Conservation (phyloP, 306 rosid genomes). For the Cicer judaicum region DNA sequence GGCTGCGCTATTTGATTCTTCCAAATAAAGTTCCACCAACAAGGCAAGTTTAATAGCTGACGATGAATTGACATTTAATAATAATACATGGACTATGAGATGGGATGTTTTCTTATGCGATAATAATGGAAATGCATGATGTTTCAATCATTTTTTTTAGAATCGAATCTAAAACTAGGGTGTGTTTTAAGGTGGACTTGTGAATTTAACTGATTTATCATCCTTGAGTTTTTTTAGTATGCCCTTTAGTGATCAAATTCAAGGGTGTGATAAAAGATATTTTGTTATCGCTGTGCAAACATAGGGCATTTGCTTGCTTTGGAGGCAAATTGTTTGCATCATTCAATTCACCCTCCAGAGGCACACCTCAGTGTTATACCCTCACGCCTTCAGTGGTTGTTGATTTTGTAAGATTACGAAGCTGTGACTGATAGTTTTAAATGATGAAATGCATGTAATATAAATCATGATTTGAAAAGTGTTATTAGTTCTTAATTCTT, state of each 20-base stretch:
- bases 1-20: slow-evolving; percentile 78
- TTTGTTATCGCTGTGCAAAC: slow-evolving; percentile 1
- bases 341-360: not conserved
- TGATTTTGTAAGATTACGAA: slow-evolving; percentile 26
- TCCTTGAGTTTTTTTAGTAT: not conserved
- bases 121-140: slow-evolving; percentile 3
- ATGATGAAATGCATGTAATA: slow-evolving; percentile 17
- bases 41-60: slow-evolving; percentile 53
- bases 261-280: not conserved
- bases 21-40: slow-evolving; percentile 96
- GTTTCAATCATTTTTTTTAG: slow-evolving; percentile 18
- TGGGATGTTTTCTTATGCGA: slow-evolving; percentile 20
- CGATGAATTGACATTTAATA: slow-evolving; percentile 18
- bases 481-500: not conserved
- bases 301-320: not conserved
- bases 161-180: slow-evolving; percentile 12
- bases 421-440: slow-evolving; percentile 10
- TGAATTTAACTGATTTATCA: slow-evolving; percentile 6
- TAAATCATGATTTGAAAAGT: not conserved
- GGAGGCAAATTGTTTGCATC: slow-evolving; percentile 14
- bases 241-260: not conserved
- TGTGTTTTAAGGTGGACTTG: slow-evolving; percentile 12
- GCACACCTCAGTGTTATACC: not conserved
- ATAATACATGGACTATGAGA: not conserved
- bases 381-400: slow-evolving; percentile 1